Evolutionary conservation across 345 rosid genomes (phyloP).

Genomic region (Hypericum perforatum): DNA sequence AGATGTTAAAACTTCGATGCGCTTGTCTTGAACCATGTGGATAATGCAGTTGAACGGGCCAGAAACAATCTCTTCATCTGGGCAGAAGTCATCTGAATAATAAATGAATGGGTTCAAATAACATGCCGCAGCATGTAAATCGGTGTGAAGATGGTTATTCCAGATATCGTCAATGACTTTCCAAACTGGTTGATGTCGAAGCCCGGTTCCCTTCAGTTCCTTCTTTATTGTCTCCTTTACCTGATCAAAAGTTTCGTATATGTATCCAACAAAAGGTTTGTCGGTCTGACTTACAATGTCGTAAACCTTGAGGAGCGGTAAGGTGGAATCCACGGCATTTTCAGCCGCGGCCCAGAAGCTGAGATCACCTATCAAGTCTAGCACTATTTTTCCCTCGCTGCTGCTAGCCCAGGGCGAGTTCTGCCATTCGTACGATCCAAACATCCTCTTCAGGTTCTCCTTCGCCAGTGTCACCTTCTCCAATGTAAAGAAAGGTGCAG

Average conservation of each 20-base stretch:
- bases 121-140: slow-evolving; percentile 63
- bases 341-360: slow-evolving; percentile 42
- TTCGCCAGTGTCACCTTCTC: slow-evolving; percentile 35
- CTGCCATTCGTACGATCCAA: slow-evolving; percentile 34
- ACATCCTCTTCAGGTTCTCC: slow-evolving; percentile 33
- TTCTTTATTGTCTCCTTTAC: slow-evolving; percentile 40
- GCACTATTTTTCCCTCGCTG: slow-evolving; percentile 27
- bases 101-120: slow-evolving; percentile 47
- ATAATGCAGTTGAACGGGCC: slow-evolving; percentile 37
- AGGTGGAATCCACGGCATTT: slow-evolving; percentile 31
- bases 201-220: slow-evolving; percentile 18
- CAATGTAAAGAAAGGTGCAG: slow-evolving; percentile 28
- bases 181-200: slow-evolving; percentile 37
- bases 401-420: slow-evolving; percentile 20
- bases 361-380: slow-evolving; percentile 22
- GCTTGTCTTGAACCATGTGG: slow-evolving; percentile 24
- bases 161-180: slow-evolving; percentile 53
- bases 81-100: slow-evolving; percentile 36
- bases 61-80: slow-evolving; percentile 35
- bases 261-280: slow-evolving; percentile 37
- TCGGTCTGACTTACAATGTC: slow-evolving; percentile 22
- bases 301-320: slow-evolving; percentile 35
- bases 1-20: slow-evolving; percentile 21
- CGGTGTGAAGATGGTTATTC: slow-evolving; percentile 37
- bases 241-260: slow-evolving; percentile 55